Percentiles rank a stretch among this genome's conserved stretches.
phyloP scores from a whole-genome alignment of 1,284 basidiomycete species.

The Prillingera fragicola region DNA sequence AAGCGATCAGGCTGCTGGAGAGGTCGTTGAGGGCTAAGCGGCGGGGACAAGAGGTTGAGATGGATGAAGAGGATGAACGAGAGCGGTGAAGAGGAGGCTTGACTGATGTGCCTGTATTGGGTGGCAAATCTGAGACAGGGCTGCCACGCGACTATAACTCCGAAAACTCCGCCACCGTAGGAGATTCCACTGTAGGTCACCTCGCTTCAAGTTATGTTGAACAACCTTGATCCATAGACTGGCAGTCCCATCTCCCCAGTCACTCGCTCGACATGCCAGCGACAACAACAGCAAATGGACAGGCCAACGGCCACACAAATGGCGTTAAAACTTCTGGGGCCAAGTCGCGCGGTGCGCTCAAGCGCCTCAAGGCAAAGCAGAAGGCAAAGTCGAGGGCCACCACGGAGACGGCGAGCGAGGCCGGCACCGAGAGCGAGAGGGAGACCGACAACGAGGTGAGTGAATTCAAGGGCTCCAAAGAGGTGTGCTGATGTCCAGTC shows the following conservation, averaged over 20 bases:
- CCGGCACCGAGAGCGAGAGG: constrained; percentile 30
- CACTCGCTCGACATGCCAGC: too few species aligned
- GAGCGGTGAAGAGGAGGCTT: background rate
- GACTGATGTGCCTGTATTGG: background rate
- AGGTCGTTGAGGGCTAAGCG: background rate
- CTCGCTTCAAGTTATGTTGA: too few species aligned
- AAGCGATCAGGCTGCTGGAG: background rate
- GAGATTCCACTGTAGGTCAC: too few species aligned
- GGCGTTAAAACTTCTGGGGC: constrained; percentile 27
- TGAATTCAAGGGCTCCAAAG: background rate
- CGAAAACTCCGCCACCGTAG: background rate
- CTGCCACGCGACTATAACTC: background rate
- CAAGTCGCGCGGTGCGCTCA: constrained; percentile 41
- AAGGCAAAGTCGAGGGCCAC: constrained; percentile 33
- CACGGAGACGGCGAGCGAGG: constrained; percentile 31
- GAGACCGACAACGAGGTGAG: constrained; percentile 42
- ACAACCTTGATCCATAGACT: background rate
- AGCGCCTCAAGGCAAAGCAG: constrained; percentile 43
- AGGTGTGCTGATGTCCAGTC: constrained; percentile 15
- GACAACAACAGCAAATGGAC: constrained; percentile 10
- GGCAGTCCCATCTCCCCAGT: too few species aligned
- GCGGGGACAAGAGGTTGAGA: background rate
- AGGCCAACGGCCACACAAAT: constrained; percentile 22
- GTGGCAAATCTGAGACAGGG: background rate
- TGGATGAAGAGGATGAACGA: background rate